A percentile compares a stretch with the other conserved stretches of the same genome.
These are phyloP conservation scores for Vanderwaltozyma verrucispora DNA, from an alignment of 805 yeast genomes.

Conservation along the genomic window DNA sequence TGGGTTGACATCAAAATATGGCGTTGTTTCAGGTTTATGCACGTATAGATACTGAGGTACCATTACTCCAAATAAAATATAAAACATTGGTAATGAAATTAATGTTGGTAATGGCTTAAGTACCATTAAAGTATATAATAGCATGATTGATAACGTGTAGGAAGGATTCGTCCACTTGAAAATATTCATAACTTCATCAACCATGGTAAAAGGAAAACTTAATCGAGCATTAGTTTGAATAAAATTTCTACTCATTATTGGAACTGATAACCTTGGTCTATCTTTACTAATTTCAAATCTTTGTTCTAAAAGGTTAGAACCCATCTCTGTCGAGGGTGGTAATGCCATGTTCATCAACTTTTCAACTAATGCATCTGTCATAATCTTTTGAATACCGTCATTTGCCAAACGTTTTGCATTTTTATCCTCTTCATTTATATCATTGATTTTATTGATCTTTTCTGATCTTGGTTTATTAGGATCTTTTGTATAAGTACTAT, in stretches of 20 bases:
- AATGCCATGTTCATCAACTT: constrained; percentile 60
- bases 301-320: constrained; percentile 35
- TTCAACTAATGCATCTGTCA: constrained; percentile 67
- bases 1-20: constrained; percentile 29
- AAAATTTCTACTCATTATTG: constrained; percentile 56
- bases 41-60: constrained; percentile 53
- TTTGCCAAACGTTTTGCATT: background rate
- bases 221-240: constrained; percentile 52
- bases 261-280: constrained; percentile 63
- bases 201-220: constrained; percentile 47
- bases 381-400: constrained; percentile 24
- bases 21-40: constrained; percentile 51
- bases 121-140: constrained; percentile 41
- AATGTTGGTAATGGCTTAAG: constrained; percentile 50
- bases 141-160: constrained; percentile 47
- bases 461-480: constrained; percentile 2
- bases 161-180: constrained; percentile 57
- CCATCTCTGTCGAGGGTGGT: constrained; percentile 47
- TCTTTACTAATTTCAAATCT: constrained; percentile 51
- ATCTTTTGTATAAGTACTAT: background rate
- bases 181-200: constrained; percentile 47
- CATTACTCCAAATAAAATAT: constrained; percentile 45
- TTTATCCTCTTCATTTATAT: background rate
- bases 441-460: too few species aligned
- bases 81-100: constrained; percentile 43